A percentile compares a stretch with the other conserved stretches of the same genome.
phyloP scores from a whole-genome alignment of 441 rosid species.

The Jatropha podagrica region DNA sequence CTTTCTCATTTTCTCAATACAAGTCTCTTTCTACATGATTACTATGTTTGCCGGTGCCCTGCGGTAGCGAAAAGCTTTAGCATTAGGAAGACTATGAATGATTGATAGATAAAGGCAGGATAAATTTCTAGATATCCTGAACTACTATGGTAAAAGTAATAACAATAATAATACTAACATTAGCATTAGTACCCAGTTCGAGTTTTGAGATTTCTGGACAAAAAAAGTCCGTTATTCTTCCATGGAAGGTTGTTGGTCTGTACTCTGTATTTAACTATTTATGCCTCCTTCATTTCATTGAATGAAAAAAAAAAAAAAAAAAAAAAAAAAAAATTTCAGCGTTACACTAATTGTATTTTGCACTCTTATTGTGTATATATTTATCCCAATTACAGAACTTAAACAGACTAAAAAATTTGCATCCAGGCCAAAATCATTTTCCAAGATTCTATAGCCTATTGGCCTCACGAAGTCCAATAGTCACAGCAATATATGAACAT shows the following conservation, averaged over 20 bases:
- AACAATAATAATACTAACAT: too few relatives aligned
- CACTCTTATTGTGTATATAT: too few relatives aligned
- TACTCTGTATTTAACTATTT: background rate
- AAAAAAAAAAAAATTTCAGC: background rate
- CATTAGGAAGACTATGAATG: conserved; percentile 7
- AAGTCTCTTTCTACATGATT: background rate
- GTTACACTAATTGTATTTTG: too few relatives aligned
- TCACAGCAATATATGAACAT: background rate
- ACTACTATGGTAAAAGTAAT: background rate
- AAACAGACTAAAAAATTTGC: background rate
- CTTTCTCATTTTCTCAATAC: background rate
- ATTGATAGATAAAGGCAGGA: background rate
- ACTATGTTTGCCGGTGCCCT: background rate
- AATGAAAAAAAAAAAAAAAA: background rate
- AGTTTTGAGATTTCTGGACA: background rate
- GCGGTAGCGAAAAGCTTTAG: background rate
- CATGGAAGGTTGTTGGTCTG: background rate
- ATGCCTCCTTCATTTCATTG: background rate
- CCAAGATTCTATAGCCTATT: background rate
- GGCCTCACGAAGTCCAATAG: background rate
- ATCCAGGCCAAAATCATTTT: background rate
- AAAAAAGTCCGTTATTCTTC: background rate
- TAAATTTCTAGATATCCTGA: background rate
- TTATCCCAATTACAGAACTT: background rate
- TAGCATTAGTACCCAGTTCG: too few relatives aligned